A percentile compares a stretch with the other conserved stretches of the same genome.
These are phyloP conservation scores for Solanum dulcamara DNA, from an alignment of 257 asterid genomes.

Conservation along the genomic window DNA sequence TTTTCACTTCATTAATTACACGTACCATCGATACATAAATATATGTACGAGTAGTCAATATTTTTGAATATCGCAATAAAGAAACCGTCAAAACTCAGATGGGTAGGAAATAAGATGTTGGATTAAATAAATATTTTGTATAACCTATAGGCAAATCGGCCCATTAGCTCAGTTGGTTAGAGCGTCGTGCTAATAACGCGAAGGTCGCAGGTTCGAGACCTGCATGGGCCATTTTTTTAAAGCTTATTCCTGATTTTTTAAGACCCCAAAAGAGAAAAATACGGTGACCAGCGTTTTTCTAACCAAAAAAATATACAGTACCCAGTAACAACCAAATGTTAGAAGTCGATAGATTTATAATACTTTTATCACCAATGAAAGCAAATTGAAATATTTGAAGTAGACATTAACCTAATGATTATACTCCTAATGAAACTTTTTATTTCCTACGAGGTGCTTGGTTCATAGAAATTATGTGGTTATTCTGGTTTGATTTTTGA, in stretches of 20 bases:
- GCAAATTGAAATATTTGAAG: background rate
- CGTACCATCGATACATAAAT: no score
- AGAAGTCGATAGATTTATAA: no score
- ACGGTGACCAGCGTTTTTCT: background rate
- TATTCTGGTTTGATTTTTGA: background rate
- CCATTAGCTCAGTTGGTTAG: conserved; percentile 26
- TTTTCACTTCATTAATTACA: no score
- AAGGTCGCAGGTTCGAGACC: conserved; percentile 23
- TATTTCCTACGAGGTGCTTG: background rate
- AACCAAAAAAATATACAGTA: background rate
- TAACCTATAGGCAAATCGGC: no score
- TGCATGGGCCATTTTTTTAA: background rate
- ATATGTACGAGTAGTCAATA: no score
- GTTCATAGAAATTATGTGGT: no score
- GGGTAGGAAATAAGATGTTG: no score
- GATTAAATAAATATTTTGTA: no score
- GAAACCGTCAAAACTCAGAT: no score
- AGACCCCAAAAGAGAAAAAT: background rate
- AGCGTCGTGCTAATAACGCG: conserved; percentile 31
- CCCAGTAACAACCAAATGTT: background rate
- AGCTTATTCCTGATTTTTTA: no score
- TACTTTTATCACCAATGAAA: background rate
- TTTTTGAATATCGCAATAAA: no score
- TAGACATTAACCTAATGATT: background rate
- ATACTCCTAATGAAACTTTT: background rate